Evolutionary conservation across 2,329 filamentous ascomycete genomes (phyloP), one percentile per base, ranked within the genome.

Genomic region (Trichoderma gracile): DNA sequence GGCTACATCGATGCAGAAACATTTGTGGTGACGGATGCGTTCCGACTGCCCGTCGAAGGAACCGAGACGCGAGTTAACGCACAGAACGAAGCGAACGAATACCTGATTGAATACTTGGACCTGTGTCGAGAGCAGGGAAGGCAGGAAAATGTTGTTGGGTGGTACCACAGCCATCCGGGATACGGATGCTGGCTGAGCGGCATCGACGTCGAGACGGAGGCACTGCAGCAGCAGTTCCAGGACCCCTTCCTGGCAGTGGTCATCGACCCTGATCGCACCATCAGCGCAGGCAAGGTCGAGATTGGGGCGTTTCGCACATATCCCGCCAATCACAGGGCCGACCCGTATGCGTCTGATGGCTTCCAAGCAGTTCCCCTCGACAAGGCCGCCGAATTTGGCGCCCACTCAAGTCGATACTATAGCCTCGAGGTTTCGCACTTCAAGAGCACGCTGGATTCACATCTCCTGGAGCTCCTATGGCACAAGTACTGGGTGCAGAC

Each of bases 401-500:
- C 93, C 0, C 94, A 99, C 75, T 89, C 91, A 15, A 91, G 86
- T 75, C 88, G 90, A 63, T 99, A 99, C 80, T 99, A 99, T 78
- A 84, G 90, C 15, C 84, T 99, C 6, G 91, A 96, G 67, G 91
- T 98, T 15, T 92, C 92, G 38, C 92, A 96, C 78, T 99, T 92
- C 84, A 98, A 98, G 80, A 95, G 91, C 68, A 90, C 90, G 0
- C 88, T 99, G 30, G 95, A 99, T 78, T 85, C 88, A 2, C 90
- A 93, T 71, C 83, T 99, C 25, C 82, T 99, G 5, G 92, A 96
- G 73, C 84, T 92, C 58, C 82, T 99, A 33, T 98, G 95, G 95
- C 97, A 97, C 81, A 98, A 98, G 78, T 99, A 99, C 82, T 97
- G 93, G 95, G 93, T 97, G 40, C 91, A 96, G 73, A 99, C 95